Conservation (phyloP, 2,329 filamentous ascomycete genomes). For the Trichoderma citrinoviride region DNA sequence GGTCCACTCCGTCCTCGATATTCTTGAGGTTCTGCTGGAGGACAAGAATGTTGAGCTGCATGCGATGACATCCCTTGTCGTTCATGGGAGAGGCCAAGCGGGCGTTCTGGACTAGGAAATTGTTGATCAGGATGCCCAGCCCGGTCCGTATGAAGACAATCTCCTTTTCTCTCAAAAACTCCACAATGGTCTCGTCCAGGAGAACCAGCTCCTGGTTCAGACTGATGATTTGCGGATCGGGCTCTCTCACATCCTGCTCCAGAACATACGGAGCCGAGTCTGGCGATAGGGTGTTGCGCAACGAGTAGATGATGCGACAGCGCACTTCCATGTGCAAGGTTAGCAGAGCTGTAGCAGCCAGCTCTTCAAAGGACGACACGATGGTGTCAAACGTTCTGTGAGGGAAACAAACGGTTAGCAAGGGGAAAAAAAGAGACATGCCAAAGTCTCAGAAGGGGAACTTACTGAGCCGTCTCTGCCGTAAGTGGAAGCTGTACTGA, state of each 20-base stretch:
- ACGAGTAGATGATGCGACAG: slow-evolving; percentile 78
- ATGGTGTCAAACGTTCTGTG: slow-evolving; percentile 79
- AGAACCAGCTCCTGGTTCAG: slow-evolving; percentile 82
- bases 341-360: slow-evolving; percentile 74
- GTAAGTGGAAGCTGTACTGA: slow-evolving; percentile 86
- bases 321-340: slow-evolving; percentile 88
- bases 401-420: background rate
- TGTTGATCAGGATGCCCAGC: slow-evolving; percentile 74
- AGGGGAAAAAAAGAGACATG: background rate
- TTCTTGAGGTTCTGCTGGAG: slow-evolving; percentile 97
- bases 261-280: slow-evolving; percentile 60
- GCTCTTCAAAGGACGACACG: slow-evolving; percentile 74
- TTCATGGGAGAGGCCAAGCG: slow-evolving; percentile 79
- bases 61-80: slow-evolving; percentile 72
- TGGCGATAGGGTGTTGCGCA: slow-evolving; percentile 62
- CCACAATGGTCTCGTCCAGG: slow-evolving; percentile 78
- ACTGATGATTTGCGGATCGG: slow-evolving; percentile 74
- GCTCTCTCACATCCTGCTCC: slow-evolving; percentile 71
- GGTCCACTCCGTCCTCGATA: slow-evolving; percentile 68
- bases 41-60: slow-evolving; percentile 92
- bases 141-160: slow-evolving; percentile 73
- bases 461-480: slow-evolving; percentile 75
- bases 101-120: slow-evolving; percentile 71
- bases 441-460: slow-evolving; percentile 23
- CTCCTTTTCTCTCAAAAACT: slow-evolving; percentile 69